A percentile compares a stretch with the other conserved stretches of the same genome.
These are phyloP conservation scores for Lodderomyces parapsilosis DNA, from an alignment of 1,139 yeast genomes.

Conservation along the genomic window DNA sequence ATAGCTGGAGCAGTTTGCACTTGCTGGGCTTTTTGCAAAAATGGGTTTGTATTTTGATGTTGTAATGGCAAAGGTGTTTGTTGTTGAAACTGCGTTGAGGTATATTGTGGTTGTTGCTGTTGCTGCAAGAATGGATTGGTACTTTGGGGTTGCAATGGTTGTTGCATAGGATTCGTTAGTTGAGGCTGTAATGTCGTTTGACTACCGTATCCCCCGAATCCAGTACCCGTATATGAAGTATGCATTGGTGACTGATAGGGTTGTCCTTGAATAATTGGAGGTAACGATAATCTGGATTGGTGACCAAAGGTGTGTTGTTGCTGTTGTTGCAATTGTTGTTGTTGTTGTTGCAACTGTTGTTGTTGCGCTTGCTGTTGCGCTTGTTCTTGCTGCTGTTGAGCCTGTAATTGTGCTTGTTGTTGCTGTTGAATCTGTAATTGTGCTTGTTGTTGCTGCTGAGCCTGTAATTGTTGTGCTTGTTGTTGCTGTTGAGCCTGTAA, in stretches of 20 bases:
- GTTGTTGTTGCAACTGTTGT: neutral
- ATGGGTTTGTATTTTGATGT: conserved; percentile 14
- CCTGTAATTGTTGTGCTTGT: conserved; percentile 11
- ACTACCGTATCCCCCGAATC: conserved; percentile 54
- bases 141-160: conserved; percentile 15
- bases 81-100: conserved; percentile 16
- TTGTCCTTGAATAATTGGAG: conserved; percentile 16
- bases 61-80: conserved; percentile 18
- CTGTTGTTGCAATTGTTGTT: neutral
- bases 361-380: neutral
- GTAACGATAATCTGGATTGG: conserved; percentile 12
- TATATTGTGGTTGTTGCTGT: conserved; percentile 16
- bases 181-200: conserved; percentile 21
- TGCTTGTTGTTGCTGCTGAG: conserved; percentile 14
- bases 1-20: conserved; percentile 20
- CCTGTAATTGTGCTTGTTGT: conserved; percentile 1
- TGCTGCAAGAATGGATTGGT: conserved; percentile 8
- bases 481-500: conserved; percentile 13
- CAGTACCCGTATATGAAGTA: conserved; percentile 51
- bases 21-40: conserved; percentile 14
- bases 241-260: conserved; percentile 13
- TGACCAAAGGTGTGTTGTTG: conserved; percentile 3
- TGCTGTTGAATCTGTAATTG: conserved; percentile 12
- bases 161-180: conserved; percentile 28
- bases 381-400: conserved; percentile 6